A percentile compares a stretch with the other conserved stretches of the same genome.
Conservation (phyloP, 306 rosid species). For the Bauhinia variegata region DNA sequence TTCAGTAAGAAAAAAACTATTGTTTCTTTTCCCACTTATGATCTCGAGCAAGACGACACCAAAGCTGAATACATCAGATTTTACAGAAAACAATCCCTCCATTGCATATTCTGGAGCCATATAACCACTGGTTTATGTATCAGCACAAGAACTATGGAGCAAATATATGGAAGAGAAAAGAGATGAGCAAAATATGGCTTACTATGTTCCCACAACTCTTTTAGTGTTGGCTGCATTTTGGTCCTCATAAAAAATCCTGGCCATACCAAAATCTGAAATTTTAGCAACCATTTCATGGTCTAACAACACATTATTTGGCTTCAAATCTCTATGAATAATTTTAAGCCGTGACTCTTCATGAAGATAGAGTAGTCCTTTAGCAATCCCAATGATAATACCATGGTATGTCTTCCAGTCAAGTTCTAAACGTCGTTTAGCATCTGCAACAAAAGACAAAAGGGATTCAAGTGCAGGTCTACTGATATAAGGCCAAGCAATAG, state of each 20-base stretch:
- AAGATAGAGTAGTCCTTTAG: conserved; percentile 56
- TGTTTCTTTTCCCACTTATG: conserved; percentile 53
- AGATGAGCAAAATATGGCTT: background rate
- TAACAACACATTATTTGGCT: conserved; percentile 58
- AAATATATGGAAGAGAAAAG: background rate
- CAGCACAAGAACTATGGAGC: background rate
- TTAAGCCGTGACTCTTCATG: conserved; percentile 60
- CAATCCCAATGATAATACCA: conserved; percentile 52
- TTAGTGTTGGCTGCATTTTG: conserved; percentile 35
- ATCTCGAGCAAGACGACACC: conserved; percentile 63
- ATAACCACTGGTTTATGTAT: conserved; percentile 48
- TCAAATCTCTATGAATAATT: conserved; percentile 63
- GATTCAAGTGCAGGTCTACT: background rate
- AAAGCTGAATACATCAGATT: conserved; percentile 69
- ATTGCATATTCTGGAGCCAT: conserved; percentile 71
- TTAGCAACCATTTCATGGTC: conserved; percentile 53
- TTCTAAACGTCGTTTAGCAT: conserved; percentile 38
- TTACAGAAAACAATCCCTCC: conserved; percentile 56
- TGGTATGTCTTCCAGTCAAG: conserved; percentile 51
- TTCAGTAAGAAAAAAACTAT: conserved; percentile 44
- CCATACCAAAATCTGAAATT: conserved; percentile 60
- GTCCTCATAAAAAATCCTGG: conserved; percentile 35
- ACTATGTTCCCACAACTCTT: conserved; percentile 47
- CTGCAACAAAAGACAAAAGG: conserved; percentile 32
- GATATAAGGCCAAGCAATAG: background rate